Conservation (phyloP, 371 early-diverging fungal species). For the Apophysomyces trapeziformis region DNA sequence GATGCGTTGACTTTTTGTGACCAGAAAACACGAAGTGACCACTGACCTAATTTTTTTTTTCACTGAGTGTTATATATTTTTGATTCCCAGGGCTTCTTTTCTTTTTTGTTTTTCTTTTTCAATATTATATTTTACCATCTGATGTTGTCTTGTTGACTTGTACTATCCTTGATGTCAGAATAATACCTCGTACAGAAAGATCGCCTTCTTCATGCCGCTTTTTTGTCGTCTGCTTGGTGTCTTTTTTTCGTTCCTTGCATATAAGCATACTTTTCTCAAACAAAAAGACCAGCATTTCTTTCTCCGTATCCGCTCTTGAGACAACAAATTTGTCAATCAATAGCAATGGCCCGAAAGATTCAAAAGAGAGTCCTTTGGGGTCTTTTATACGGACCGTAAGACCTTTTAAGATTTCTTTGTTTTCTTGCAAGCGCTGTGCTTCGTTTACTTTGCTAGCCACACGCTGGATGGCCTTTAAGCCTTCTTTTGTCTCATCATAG, state of each 20-base stretch:
- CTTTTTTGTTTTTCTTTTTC: constrained; percentile 15
- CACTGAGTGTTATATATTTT: no score
- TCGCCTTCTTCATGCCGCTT: neutral
- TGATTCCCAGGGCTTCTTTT: neutral
- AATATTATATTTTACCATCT: constrained; percentile 39
- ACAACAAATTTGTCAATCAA: constrained; percentile 84
- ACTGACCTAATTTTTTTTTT: constrained; percentile 25
- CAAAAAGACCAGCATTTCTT: constrained; percentile 78
- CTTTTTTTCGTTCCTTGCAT: constrained; percentile 50
- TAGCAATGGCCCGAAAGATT: constrained; percentile 79
- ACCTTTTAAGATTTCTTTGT: constrained; percentile 72
- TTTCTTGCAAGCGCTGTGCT: constrained; percentile 85
- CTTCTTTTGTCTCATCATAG: constrained; percentile 73
- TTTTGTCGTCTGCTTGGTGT: neutral
- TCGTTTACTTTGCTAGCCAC: constrained; percentile 94
- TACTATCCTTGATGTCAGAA: constrained; percentile 78
- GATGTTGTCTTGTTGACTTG: constrained; percentile 75
- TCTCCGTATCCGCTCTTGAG: constrained; percentile 78
- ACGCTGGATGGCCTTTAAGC: constrained; percentile 78
- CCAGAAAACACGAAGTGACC: constrained; percentile 41
- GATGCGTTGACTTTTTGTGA: constrained; percentile 30
- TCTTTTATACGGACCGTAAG: constrained; percentile 70
- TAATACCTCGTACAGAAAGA: constrained; percentile 76
- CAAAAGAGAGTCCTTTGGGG: constrained; percentile 25
- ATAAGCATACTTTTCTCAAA: constrained; percentile 89